Evolutionary conservation across 306 rosid genomes (phyloP).

Genomic region (Heteromeles arbutifolia): DNA sequence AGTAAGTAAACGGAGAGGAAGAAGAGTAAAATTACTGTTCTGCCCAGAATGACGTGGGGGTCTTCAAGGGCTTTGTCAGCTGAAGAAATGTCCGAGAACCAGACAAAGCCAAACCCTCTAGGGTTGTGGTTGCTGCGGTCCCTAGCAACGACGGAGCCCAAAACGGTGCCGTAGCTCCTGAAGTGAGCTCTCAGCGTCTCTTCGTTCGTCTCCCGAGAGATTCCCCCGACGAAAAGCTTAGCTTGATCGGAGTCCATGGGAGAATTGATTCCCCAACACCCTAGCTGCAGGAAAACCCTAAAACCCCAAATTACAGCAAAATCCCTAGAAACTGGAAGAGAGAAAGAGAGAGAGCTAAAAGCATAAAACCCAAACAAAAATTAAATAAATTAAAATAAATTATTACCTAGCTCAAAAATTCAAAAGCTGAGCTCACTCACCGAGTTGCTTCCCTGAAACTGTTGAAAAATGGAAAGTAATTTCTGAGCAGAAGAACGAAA

Average conservation of each 20-base stretch:
- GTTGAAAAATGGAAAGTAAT: background rate
- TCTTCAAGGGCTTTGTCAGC: conserved; percentile 55
- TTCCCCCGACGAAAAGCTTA: conserved; percentile 57
- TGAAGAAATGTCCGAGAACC: conserved; percentile 47
- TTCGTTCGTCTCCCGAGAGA: conserved; percentile 54
- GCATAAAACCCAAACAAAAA: background rate
- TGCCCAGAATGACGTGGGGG: conserved; percentile 44
- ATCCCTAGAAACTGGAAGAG: conserved; percentile 11
- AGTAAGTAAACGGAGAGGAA: background rate
- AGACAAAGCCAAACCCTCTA: conserved; percentile 80
- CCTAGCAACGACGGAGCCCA: conserved; percentile 35
- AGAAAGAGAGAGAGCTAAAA: too few relatives aligned
- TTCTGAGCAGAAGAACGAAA: background rate
- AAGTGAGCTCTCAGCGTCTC: conserved; percentile 42
- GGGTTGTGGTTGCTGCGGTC: conserved; percentile 46
- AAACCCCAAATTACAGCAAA: conserved; percentile 34
- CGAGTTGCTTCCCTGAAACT: background rate
- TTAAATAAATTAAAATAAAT: background rate
- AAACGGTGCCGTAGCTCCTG: conserved; percentile 41
- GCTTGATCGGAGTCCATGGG: conserved; percentile 49
- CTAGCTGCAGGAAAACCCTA: conserved; percentile 34
- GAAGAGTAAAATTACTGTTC: conserved; percentile 28
- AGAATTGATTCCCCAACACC: conserved; percentile 5
- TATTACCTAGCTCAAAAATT: background rate
- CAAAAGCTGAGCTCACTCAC: background rate